A percentile compares a stretch with the other conserved stretches of the same genome.
Conservation (phyloP, 2,329 filamentous ascomycete genomes). For the Colletotrichum sp. region DNA sequence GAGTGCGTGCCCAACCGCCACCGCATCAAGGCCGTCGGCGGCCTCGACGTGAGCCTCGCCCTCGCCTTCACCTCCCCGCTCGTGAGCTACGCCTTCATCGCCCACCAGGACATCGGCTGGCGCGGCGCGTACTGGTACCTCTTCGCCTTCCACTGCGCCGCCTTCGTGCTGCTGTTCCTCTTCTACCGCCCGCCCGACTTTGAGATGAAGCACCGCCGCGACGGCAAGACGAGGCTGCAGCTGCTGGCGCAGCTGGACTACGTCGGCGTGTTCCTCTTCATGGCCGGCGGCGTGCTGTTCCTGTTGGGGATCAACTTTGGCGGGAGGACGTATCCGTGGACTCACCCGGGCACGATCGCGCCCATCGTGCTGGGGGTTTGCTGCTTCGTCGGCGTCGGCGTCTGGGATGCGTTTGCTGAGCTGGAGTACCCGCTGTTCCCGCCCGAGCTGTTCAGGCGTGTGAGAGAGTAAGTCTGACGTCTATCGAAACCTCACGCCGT, state of each 20-base stretch:
- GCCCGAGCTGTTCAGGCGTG: slow-evolving; percentile 30
- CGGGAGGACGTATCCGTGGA: slow-evolving; percentile 32
- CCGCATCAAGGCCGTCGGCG: slow-evolving; percentile 39
- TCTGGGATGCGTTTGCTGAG: slow-evolving; percentile 30
- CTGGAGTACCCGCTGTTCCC: slow-evolving; percentile 33
- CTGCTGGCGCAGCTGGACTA: slow-evolving; percentile 28
- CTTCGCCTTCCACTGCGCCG: slow-evolving; percentile 24
- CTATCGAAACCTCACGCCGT: background rate
- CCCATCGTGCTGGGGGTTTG: background rate
- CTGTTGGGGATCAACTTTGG: slow-evolving; percentile 33
- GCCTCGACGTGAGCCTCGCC: slow-evolving; percentile 32
- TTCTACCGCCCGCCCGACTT: slow-evolving; percentile 40
- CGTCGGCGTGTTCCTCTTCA: slow-evolving; percentile 29
- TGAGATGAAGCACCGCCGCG: slow-evolving; percentile 33
- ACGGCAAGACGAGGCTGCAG: slow-evolving; percentile 28
- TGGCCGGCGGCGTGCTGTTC: slow-evolving; percentile 28
- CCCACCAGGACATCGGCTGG: slow-evolving; percentile 19
- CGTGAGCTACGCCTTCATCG: slow-evolving; percentile 35
- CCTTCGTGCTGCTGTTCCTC: slow-evolving; percentile 24
- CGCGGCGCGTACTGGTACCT: slow-evolving; percentile 26
- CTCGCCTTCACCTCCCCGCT: slow-evolving; percentile 34
- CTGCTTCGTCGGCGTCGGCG: slow-evolving; percentile 30
- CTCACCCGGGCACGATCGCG: slow-evolving; percentile 27
- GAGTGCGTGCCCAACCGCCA: slow-evolving; percentile 42
- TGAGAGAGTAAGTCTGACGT: slow-evolving; percentile 24